phyloP scores from a whole-genome alignment of 345 rosid genomes.

The Rhizophora mangle region DNA sequence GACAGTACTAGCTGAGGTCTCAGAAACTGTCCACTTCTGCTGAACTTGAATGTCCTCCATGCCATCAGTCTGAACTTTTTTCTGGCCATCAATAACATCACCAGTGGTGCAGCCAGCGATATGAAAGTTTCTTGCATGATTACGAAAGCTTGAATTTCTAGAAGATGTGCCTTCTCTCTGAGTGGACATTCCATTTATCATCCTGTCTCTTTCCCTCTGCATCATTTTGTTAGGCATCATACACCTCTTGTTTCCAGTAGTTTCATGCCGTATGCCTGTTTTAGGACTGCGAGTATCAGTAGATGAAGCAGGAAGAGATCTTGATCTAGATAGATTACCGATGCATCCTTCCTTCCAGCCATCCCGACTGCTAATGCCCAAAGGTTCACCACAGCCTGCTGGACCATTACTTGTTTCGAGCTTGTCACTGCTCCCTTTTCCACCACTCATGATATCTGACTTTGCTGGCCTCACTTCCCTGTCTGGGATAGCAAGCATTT shows the following conservation, averaged over 20 bases:
- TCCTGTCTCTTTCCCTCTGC: slow-evolving; percentile 47
- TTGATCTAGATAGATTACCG: slow-evolving; percentile 51
- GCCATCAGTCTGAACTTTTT: slow-evolving; percentile 27
- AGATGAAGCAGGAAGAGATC: slow-evolving; percentile 69
- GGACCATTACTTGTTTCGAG: slow-evolving; percentile 25
- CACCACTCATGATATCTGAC: slow-evolving; percentile 30
- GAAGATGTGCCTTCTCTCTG: slow-evolving; percentile 39
- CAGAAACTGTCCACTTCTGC: slow-evolving; percentile 38
- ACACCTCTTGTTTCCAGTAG: slow-evolving; percentile 39
- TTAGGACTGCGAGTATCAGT: slow-evolving; percentile 41
- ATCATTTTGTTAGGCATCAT: slow-evolving; percentile 42
- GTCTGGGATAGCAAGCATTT: slow-evolving; percentile 86
- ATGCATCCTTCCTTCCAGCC: slow-evolving; percentile 77
- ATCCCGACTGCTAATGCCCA: slow-evolving; percentile 95
- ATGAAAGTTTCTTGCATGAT: slow-evolving; percentile 28
- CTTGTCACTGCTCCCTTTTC: slow-evolving; percentile 33
- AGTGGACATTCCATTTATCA: slow-evolving; percentile 37
- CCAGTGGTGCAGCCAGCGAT: slow-evolving; percentile 22
- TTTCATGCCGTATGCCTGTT: slow-evolving; percentile 35
- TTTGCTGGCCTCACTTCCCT: slow-evolving; percentile 44
- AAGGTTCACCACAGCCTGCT: slow-evolving; percentile 46
- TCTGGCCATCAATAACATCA: slow-evolving; percentile 28
- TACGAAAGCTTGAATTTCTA: slow-evolving; percentile 39
- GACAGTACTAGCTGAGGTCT: slow-evolving; percentile 29
- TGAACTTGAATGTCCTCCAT: slow-evolving; percentile 28